A percentile compares a stretch with the other conserved stretches of the same genome.
Conservation (phyloP, 2,329 filamentous ascomycete species). For the Laburnicola sp. region DNA sequence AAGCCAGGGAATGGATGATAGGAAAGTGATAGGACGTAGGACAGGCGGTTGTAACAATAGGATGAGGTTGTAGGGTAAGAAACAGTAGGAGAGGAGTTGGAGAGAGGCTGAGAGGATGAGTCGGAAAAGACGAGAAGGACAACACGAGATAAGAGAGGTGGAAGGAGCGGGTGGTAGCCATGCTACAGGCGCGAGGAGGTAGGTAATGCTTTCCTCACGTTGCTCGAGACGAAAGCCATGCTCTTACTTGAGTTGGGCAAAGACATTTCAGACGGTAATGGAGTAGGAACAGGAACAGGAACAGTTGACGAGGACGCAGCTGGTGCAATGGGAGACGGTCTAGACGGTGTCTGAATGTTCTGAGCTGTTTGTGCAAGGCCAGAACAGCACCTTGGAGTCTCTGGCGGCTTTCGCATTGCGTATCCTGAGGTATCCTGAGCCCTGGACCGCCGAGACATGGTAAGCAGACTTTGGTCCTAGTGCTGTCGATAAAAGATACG, state of each 20-base stretch:
- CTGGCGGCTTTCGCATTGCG: too few relatives aligned
- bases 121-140: slow-evolving; percentile 8
- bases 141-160: slow-evolving; percentile 4
- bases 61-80: slow-evolving; percentile 2
- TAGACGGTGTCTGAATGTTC: neutral
- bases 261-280: too few relatives aligned
- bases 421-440: too few relatives aligned
- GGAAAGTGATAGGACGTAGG: slow-evolving; percentile 18
- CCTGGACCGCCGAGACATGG: too few relatives aligned
- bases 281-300: too few relatives aligned
- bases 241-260: too few relatives aligned
- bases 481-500: too few relatives aligned
- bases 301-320: too few relatives aligned
- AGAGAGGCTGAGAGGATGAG: too few relatives aligned
- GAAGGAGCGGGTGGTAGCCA: slow-evolving; percentile 1
- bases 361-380: slow-evolving; percentile 2
- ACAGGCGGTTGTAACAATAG: slow-evolving; percentile 16
- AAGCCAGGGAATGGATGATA: slow-evolving; percentile 8
- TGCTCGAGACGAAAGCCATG: neutral
- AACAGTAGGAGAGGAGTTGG: slow-evolving; percentile 4
- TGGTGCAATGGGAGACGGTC: too few relatives aligned
- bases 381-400: too few relatives aligned
- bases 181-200: slow-evolving; percentile 3
- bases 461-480: neutral
- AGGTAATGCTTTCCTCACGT: neutral